Base-by-base conservation (phyloP, 805 yeast genomes). In the Zygotorulaspora florentina region DNA sequence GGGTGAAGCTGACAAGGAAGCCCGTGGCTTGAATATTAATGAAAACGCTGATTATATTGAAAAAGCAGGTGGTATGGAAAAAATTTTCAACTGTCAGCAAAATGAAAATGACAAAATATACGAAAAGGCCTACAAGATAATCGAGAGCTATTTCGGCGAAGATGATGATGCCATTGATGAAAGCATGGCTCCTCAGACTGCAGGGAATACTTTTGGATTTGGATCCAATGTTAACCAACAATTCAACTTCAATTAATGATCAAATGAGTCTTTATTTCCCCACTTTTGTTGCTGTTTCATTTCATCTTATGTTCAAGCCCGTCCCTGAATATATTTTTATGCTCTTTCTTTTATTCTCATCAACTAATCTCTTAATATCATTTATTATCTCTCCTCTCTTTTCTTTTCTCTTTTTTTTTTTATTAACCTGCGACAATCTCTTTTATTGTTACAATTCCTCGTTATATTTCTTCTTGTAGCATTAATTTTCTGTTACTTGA, bases 11-110 rank as follows among this genome's bases (percentile, higher is more conserved):
- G 96, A 89, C 62, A 87, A 81, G 69, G 96, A 89, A 62, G 75
- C 82, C 45, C 75, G 79, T 48, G 86, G 85, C 46, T 66, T 82
- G 13, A 68, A 75, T 40, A 76, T 81, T 59, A 93, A 93, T 70
- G 87, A 86, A 66, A 85, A 90, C 64, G 96, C 98, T 23, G 77
- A 89, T 52, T 88, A 71, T 71, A 86, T 93, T 63, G 99, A 93
- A 72, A 97, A 91, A 67, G 97, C 97, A 36, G 98, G 97, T 59
- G 99, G 99, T 52, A 85, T 89, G 81, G 98, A 93, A 68, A 90
- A 87, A 73, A 91, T 93, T 59, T 85, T 85, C 68, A 88, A 87
- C 51, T 86, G 96, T 66, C 99, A 93, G 75, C 80, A 77, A 65
- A 89, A 87, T 70, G 87, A 82, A 62, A 93, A 91, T 69, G 95